These are phyloP conservation scores for Cercophora sp. DNA, from an alignment of 495 filamentous ascomycete species.

Conservation along the genomic window DNA sequence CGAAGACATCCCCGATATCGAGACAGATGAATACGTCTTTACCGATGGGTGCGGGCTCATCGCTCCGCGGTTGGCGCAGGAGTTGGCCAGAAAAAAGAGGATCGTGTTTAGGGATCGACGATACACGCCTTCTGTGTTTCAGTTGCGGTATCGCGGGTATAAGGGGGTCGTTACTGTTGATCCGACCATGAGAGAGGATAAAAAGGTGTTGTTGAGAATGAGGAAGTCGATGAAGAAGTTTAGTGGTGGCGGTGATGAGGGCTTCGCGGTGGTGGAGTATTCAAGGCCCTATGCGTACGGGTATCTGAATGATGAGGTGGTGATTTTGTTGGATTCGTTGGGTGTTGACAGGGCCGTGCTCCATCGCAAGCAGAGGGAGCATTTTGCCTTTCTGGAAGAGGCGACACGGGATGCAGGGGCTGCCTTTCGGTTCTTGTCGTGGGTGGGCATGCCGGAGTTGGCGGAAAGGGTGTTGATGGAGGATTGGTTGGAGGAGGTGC, in stretches of 20 bases:
- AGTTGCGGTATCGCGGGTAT: conserved; percentile 50
- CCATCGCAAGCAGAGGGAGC: conserved; percentile 41
- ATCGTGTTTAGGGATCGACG: conserved; percentile 39
- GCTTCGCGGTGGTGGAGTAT: conserved; percentile 45
- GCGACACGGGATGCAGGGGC: conserved; percentile 27
- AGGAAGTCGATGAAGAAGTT: conserved; percentile 53
- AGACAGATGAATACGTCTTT: conserved; percentile 41
- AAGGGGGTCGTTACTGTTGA: conserved; percentile 49
- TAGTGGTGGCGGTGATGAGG: conserved; percentile 37
- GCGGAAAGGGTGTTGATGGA: conserved; percentile 47
- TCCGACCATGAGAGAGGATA: conserved; percentile 29
- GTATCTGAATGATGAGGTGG: conserved; percentile 48
- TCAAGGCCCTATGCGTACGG: conserved; percentile 50
- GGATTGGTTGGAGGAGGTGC: conserved; percentile 35
- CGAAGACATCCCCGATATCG: conserved; percentile 47
- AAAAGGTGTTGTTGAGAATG: conserved; percentile 35
- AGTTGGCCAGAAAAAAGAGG: conserved; percentile 7
- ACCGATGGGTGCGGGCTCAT: conserved; percentile 52
- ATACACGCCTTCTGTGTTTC: conserved; percentile 48
- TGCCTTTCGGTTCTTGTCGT: conserved; percentile 44
- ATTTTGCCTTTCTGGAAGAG: conserved; percentile 37
- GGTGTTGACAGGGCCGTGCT: conserved; percentile 36
- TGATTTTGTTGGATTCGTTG: conserved; percentile 42
- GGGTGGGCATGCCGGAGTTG: conserved; percentile 35
- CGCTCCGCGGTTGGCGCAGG: conserved; percentile 33